A percentile compares a stretch with the other conserved stretches of the same genome.
These are phyloP conservation scores for Fusarium annulatum DNA, from an alignment of 2,329 filamentous ascomycete species.

Conservation along the genomic window DNA sequence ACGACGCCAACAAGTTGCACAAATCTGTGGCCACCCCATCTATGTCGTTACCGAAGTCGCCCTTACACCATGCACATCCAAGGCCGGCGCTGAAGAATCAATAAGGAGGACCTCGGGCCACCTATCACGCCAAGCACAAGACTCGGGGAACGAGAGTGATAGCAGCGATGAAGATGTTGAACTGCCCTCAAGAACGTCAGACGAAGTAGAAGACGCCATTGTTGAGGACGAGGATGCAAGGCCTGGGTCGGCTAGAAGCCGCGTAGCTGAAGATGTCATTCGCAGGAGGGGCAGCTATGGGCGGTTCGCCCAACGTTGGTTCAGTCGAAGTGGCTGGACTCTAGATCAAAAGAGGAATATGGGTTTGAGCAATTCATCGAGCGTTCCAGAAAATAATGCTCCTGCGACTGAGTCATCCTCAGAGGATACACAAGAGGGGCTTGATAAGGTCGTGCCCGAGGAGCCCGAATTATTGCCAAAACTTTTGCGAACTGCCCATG, in stretches of 20 bases:
- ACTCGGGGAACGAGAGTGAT: conserved; percentile 57
- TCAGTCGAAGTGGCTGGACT: conserved; percentile 85
- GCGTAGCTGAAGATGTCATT: conserved; percentile 90
- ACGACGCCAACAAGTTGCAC: conserved; percentile 86
- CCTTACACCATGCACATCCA: conserved; percentile 86
- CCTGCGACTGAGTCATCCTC: conserved; percentile 27
- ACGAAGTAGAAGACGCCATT: conserved; percentile 58
- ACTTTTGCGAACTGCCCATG: conserved; percentile 82
- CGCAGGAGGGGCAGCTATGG: conserved; percentile 85
- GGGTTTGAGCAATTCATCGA: conserved; percentile 67
- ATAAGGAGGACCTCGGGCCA: conserved; percentile 69
- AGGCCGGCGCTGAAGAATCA: conserved; percentile 76
- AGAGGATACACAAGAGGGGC: conserved; percentile 52
- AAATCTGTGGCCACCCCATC: conserved; percentile 82
- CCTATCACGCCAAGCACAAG: conserved; percentile 52
- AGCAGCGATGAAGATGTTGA: conserved; percentile 61
- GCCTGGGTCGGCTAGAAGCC: conserved; percentile 59
- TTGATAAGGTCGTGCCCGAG: conserved; percentile 30
- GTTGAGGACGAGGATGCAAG: conserved; percentile 49
- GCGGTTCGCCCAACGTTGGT: conserved; percentile 90
- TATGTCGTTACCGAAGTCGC: conserved; percentile 91
- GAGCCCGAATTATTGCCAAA: conserved; percentile 77
- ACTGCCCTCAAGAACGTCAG: conserved; percentile 48
- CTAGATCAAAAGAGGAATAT: conserved; percentile 75
- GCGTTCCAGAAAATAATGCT: conserved; percentile 27